A percentile compares a stretch with the other conserved stretches of the same genome.
phyloP scores from a whole-genome alignment of 768 basidiomycete genomes.

The Tephrocybe sp. region DNA sequence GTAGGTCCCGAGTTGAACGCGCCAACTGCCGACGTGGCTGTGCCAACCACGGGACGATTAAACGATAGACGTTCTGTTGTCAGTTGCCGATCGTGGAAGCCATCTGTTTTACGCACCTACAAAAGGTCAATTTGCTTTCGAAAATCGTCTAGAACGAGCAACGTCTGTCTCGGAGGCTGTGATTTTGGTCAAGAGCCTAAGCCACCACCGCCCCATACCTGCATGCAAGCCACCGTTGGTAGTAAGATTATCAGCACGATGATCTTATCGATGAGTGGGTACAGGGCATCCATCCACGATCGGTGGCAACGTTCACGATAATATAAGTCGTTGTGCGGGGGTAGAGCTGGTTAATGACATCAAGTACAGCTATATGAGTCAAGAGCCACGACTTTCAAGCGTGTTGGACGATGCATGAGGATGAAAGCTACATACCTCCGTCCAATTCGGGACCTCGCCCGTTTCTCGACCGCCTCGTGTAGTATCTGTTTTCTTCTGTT shows the following conservation, averaged over 20 bases:
- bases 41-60: not conserved
- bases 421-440: not conserved
- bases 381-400: conserved; percentile 8
- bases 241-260: conserved; percentile 11
- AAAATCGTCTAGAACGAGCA: not conserved
- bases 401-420: conserved; percentile 5
- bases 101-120: conserved; percentile 4
- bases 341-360: conserved; percentile 6
- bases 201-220: not conserved
- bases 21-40: conserved; percentile 3
- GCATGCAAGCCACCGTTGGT: not conserved
- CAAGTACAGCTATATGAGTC: conserved; percentile 1
- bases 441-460: too few species aligned
- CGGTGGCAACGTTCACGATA: conserved; percentile 6
- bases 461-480: too few species aligned
- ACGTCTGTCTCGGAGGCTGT: not conserved
- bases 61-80: not conserved
- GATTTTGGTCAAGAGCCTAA: not conserved
- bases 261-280: conserved; percentile 13
- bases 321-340: conserved; percentile 1
- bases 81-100: conserved; percentile 3
- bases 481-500: not conserved
- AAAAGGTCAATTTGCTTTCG: not conserved
- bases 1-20: not conserved
- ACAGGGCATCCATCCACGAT: conserved; percentile 8